Conservation (phyloP, 75 land plant species). For the Picea sitchensis region DNA sequence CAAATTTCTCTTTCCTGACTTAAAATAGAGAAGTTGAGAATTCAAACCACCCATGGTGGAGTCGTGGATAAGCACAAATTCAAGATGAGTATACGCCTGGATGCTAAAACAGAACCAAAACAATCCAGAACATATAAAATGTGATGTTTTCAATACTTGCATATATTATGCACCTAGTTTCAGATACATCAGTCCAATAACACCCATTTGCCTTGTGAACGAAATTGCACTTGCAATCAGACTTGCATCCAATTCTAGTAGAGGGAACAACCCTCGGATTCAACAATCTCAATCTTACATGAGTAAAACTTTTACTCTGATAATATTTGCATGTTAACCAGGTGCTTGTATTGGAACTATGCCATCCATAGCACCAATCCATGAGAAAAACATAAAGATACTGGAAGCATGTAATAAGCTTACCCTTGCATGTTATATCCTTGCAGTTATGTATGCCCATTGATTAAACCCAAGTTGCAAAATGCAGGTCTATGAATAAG, state of each 20-base stretch:
- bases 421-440: not conserved
- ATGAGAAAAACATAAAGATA: not conserved
- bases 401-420: not conserved
- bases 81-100: not conserved
- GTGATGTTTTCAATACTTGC: not conserved
- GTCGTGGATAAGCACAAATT: not conserved
- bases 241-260: not conserved
- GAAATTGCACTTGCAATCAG: not conserved
- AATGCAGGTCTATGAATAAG: not conserved
- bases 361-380: not conserved
- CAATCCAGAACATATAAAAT: constrained; percentile 4
- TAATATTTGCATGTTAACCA: not conserved
- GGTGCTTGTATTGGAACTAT: not conserved
- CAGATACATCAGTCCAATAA: not conserved
- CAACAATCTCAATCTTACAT: not conserved
- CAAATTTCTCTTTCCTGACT: not conserved
- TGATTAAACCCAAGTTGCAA: not conserved
- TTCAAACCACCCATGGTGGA: not conserved
- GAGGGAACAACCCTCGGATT: too few relatives aligned
- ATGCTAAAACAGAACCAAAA: not conserved
- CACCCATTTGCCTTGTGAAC: not conserved
- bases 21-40: not conserved
- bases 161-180: not conserved
- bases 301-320: not conserved
- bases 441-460: not conserved